A percentile compares a stretch with the other conserved stretches of the same genome.
These are phyloP conservation scores for Fusarium nisikadoi DNA, from an alignment of 2,329 filamentous ascomycete genomes.

Conservation along the genomic window DNA sequence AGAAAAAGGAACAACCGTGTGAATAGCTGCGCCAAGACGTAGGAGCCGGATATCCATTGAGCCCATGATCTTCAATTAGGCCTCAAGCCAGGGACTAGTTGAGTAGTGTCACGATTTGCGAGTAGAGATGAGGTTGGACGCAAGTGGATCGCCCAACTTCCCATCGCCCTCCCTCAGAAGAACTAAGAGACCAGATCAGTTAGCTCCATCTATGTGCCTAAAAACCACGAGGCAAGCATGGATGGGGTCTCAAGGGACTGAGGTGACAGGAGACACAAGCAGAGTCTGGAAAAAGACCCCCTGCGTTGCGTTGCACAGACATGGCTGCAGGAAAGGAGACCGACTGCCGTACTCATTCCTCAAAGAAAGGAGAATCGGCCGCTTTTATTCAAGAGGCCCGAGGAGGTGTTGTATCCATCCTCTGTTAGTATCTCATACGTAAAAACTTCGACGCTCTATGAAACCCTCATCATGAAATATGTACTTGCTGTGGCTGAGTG, in stretches of 20 bases:
- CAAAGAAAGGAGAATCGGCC: background rate
- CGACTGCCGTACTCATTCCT: background rate
- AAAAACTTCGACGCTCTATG: constrained; percentile 7
- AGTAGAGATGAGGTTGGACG: background rate
- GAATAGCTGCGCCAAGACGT: background rate
- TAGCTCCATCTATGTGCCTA: constrained; percentile 13
- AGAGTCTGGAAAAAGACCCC: background rate
- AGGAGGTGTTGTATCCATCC: background rate
- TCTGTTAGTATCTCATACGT: constrained; percentile 24
- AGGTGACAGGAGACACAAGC: constrained; percentile 7
- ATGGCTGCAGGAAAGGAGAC: background rate
- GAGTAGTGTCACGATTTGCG: background rate
- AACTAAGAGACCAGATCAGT: background rate
- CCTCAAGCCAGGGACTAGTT: constrained; percentile 1
- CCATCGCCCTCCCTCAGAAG: background rate
- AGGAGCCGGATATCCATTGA: background rate
- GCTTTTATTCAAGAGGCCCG: background rate
- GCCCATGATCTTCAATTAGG: constrained; percentile 7
- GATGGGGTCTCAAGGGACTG: constrained; percentile 12
- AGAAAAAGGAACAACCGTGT: constrained; percentile 1
- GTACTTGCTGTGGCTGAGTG: constrained; percentile 22
- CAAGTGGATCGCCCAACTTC: background rate
- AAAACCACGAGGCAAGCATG: constrained; percentile 35
- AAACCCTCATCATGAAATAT: background rate
- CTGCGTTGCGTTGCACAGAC: constrained; percentile 30